Evolutionary conservation across 2,329 filamentous ascomycete genomes (phyloP).

Genomic region (Epichloe glyceriae): DNA sequence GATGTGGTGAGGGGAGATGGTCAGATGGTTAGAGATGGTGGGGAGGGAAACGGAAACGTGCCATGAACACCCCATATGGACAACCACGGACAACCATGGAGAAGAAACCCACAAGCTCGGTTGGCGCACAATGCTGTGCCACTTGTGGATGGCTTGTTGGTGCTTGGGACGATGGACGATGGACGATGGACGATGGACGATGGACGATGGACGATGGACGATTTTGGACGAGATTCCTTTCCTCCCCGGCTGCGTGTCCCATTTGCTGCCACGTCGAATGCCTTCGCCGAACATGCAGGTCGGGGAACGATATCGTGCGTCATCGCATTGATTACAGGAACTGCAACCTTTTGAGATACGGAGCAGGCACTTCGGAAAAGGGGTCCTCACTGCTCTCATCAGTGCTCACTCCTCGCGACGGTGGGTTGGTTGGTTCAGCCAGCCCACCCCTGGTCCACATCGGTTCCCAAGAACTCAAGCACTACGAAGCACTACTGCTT

Average conservation of each 20-base stretch:
- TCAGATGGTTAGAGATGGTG: too few species aligned
- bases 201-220: background rate
- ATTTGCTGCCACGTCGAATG: background rate
- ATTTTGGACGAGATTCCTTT: background rate
- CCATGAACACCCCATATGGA: too few species aligned
- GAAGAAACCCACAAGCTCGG: background rate
- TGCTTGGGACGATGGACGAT: background rate
- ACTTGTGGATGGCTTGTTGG: background rate
- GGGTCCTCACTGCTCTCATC: background rate
- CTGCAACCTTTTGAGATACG: background rate
- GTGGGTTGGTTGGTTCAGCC: background rate
- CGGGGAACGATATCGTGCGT: background rate
- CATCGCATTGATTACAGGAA: background rate
- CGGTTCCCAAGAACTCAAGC: too few species aligned
- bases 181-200: background rate
- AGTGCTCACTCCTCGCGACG: background rate
- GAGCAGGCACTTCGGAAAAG: background rate
- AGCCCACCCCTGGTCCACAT: too few species aligned
- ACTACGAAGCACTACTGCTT: too few species aligned
- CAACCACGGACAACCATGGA: too few species aligned
- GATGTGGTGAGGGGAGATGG: too few species aligned
- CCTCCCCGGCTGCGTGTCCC: background rate
- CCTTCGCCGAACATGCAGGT: background rate
- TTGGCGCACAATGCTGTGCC: background rate
- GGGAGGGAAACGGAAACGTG: too few species aligned